Base-by-base conservation (phyloP, 2,329 filamentous ascomycete genomes). In the Calonectria fujianensis region DNA sequence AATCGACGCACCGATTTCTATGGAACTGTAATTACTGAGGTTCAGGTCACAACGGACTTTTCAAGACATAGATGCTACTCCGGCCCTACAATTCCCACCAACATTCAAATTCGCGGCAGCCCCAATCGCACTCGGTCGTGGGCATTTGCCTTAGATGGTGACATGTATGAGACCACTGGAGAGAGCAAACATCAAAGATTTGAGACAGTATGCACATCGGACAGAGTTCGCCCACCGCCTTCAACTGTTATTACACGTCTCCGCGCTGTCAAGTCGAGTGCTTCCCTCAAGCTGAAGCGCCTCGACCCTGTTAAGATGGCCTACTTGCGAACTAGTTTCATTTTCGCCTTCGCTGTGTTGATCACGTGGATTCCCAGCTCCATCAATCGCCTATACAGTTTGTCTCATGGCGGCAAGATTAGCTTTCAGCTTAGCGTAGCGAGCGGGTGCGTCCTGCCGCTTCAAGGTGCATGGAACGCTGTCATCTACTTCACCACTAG, bases 391-490 rank as follows among this genome's bases (percentile, higher is more conserved):
- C 88, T 96, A 7, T 94, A 95, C 82, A 91, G 91, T 69, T 87
- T 95, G 51, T 85, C 91, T 3, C 86, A 91, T 74, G 57, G 80
- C 8, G 81, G 87, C 14, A 80, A 85, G 32, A 86, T 89, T 73
- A 90, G 87, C 79, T 96, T 93, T 81, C 88, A 87, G 2, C 88
- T 96, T 52, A 94, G 94, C 81, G 89, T 95, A 48, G 90, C 91
- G 0, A 93, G 93, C 31, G 92, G 93, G 2, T 88, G 94, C 16
- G 94, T 96, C 0, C 87, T 96, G 4, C 94, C 94, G 0, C 87
- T 95, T 0, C 95, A 96, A 82, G 94, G 95, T 0, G 91, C 95
- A 64, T 96, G 94, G 94, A 96, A 96, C 80, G 90, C 93, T 41
- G 85, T 94, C 64, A 95, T 96, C 66, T 96, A 95, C 83, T 90